Percentiles rank a stretch among this genome's conserved stretches.
Conservation (phyloP, 805 yeast species). For the Zygoascus flipseniorum region DNA sequence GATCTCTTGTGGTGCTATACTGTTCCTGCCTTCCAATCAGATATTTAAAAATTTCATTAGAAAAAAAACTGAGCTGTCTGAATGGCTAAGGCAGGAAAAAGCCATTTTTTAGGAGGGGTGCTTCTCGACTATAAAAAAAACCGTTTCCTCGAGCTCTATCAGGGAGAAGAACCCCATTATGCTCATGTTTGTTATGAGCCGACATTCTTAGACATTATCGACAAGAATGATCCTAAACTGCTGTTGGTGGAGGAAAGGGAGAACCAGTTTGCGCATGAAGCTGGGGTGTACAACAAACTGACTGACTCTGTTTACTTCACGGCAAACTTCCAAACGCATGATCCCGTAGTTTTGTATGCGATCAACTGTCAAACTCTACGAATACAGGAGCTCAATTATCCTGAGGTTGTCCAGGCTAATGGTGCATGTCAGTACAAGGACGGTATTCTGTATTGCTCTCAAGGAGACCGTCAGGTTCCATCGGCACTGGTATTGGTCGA, state of each 20-base stretch:
- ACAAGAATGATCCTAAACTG: conserved; percentile 7
- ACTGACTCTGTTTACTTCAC: conserved; percentile 23
- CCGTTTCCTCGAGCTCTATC: too few relatives aligned
- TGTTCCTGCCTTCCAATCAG: too few relatives aligned
- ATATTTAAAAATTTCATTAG: too few relatives aligned
- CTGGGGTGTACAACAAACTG: conserved; percentile 22
- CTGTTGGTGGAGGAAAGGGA: conserved; percentile 16
- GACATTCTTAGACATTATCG: background rate
- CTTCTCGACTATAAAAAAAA: too few relatives aligned
- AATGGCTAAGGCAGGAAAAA: too few relatives aligned
- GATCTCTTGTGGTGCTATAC: too few relatives aligned
- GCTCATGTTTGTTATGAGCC: background rate
- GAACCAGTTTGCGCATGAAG: conserved; percentile 23
- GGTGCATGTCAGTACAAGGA: conserved; percentile 22
- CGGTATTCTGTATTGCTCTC: conserved; percentile 20
- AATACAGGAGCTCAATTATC: conserved; percentile 1
- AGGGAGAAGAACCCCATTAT: too few relatives aligned
- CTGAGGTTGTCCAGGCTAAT: conserved; percentile 18
- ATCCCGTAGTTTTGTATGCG: conserved; percentile 1
- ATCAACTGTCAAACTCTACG: background rate
- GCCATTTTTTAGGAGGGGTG: too few relatives aligned
- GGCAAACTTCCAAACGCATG: conserved; percentile 17
- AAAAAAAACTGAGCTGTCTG: too few relatives aligned
- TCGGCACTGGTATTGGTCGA: conserved; percentile 18
- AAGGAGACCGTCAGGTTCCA: conserved; percentile 17